Base-by-base conservation (phyloP, 768 basidiomycete genomes). In the Hericium erinaceus region DNA sequence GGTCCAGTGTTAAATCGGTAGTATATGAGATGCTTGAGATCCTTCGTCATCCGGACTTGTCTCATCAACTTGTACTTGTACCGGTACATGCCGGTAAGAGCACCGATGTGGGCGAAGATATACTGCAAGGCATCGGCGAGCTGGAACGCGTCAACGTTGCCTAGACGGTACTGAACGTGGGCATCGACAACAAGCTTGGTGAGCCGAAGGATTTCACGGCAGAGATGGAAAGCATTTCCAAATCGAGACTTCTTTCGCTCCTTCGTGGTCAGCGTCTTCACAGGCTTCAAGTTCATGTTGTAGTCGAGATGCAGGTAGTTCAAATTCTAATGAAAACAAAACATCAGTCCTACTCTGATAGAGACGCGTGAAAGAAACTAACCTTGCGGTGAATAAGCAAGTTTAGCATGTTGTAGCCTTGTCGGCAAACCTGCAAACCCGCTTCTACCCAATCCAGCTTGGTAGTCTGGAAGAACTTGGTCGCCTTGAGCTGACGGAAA, bases 31-130 rank as follows among this genome's bases (percentile, higher is more conserved):
- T 98, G 95, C 79, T 99, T 99, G 70, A 98, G 72, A 70, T 98
- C 97, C 81, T 98, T 99, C 65, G 93, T 97, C 94, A 95, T 95
- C 61, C 97, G 88, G 40, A 99, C 94, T 84, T 99, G 97, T 68
- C 92, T 82, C 97, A 99, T 99, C 60, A 99, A 79, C 92, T 98
- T 98, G 79, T 99, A 99, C 78, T 98, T 98, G 79, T 98, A 98
- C 28, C 95, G 86, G 74, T 99, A 99, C 97, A 99, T 99, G 65
- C 97, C 97, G 4, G 97, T 99, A 64, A 99, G 75, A 26, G 97
- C 95, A 67, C 97, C 97, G 57, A 99, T 92, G 67, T 99, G 97
- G 2, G 82, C 89, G 66, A 98, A 98, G 66, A 93, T 95, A 71
- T 98, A 99, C 70, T 99, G 97, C 22, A 99, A 77, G 0, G 97